Evolutionary conservation across 108 stramenopile species (phyloP).

Genomic region (Cafeteria roenbergensis): DNA sequence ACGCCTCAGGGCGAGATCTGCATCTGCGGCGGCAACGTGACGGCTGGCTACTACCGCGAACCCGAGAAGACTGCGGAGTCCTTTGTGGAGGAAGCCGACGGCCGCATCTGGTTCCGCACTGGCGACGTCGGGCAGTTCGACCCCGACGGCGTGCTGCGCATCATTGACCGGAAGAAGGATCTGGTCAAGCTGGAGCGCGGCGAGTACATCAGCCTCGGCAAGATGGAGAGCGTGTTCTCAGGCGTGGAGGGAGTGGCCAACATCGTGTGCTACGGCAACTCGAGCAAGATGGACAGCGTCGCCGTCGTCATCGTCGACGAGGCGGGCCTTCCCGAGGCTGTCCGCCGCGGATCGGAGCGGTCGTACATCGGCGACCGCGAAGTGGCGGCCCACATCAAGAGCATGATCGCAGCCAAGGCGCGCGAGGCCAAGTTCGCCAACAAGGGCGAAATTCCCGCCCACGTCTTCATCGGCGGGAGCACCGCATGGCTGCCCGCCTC

Average conservation of each 20-base stretch:
- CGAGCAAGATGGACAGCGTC: no score
- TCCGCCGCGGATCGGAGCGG: no score
- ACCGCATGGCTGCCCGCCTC: no score
- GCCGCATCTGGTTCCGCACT: conserved; percentile 16
- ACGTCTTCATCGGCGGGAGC: no score
- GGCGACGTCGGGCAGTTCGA: conserved; percentile 22
- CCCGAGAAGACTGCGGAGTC: conserved; percentile 22
- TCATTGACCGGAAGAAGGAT: conserved; percentile 50
- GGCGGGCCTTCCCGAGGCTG: no score
- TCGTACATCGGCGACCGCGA: no score
- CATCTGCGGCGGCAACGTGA: conserved; percentile 9
- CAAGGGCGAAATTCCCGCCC: no score
- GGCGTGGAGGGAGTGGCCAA: conserved; percentile 58
- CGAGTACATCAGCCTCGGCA: conserved; percentile 73
- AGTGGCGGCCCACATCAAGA: no score
- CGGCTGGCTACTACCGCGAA: conserved; percentile 13
- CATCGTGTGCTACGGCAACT: conserved; percentile 11
- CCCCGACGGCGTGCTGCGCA: conserved; percentile 10
- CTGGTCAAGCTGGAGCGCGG: conserved; percentile 80
- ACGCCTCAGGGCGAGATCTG: background rate
- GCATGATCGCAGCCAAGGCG: no score
- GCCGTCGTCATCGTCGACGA: no score
- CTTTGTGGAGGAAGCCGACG: conserved; percentile 5
- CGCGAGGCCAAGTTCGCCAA: no score
- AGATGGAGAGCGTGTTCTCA: conserved; percentile 64